Percentiles rank a stretch among this genome's conserved stretches.
phyloP scores from a whole-genome alignment of 192 early-diverging fungal genomes.

The Coemansia reversa region DNA sequence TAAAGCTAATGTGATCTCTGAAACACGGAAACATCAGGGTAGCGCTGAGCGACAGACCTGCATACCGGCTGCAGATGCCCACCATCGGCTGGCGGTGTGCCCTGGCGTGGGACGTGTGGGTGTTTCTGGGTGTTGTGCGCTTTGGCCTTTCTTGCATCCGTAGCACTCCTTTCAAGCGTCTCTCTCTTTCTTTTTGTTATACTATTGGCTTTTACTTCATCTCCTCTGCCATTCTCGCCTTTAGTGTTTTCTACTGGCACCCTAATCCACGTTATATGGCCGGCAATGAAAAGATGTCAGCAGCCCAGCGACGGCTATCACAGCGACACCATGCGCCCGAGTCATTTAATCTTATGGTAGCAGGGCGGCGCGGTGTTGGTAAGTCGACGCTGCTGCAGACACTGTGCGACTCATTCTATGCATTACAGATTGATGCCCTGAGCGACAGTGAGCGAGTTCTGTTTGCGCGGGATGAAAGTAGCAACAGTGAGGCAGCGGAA shows the following conservation, averaged over 20 bases:
- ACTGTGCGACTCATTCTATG: conserved; percentile 58
- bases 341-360: conserved; percentile 48
- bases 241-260: neutral
- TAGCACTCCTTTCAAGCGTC: neutral
- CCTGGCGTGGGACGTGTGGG: neutral
- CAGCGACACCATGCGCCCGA: conserved; percentile 27
- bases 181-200: neutral
- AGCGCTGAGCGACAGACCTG: neutral
- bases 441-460: conserved; percentile 23
- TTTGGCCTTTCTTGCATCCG: neutral
- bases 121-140: neutral
- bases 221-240: neutral
- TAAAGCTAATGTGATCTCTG: neutral
- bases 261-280: neutral
- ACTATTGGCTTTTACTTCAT: neutral
- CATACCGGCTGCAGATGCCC: neutral
- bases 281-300: conserved; percentile 4
- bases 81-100: neutral
- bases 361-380: conserved; percentile 57
- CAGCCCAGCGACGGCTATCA: conserved; percentile 27
- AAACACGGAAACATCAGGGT: neutral
- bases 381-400: conserved; percentile 77
- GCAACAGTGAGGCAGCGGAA: conserved; percentile 9
- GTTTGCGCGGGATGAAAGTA: conserved; percentile 5
- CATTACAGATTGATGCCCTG: conserved; percentile 28